Evolutionary conservation across 768 basidiomycete genomes (phyloP).

Genomic region (Cystofilobasidium macerans): DNA sequence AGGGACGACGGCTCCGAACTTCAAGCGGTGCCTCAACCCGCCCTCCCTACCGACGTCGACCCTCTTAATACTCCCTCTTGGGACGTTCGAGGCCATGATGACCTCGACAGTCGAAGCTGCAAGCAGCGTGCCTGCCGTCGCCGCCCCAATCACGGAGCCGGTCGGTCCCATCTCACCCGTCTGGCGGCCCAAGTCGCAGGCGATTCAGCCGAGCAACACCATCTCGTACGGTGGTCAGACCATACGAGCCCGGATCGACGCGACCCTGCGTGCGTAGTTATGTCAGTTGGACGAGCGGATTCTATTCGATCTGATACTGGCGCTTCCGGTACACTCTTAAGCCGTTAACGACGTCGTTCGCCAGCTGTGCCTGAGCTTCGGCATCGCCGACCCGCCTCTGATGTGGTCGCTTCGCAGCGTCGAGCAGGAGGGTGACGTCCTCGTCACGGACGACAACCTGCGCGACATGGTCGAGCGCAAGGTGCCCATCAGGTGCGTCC

Average conservation of each 20-base stretch:
- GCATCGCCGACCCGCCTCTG: constrained; percentile 5
- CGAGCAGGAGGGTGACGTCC: constrained; percentile 53
- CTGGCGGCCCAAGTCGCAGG: constrained; percentile 8
- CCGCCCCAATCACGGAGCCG: no score
- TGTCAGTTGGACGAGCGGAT: no score
- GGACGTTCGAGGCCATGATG: no score
- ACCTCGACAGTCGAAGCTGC: no score
- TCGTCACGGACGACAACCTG: constrained; percentile 80
- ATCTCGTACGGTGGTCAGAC: not conserved
- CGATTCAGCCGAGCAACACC: not conserved
- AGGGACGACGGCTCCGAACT: no score
- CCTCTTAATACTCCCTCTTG: no score
- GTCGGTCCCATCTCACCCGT: not conserved
- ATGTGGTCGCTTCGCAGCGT: constrained; percentile 12
- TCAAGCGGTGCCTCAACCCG: no score
- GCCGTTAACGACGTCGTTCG: constrained; percentile 15
- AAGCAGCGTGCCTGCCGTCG: not conserved
- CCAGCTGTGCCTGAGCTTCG: constrained; percentile 18
- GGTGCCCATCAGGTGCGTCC: constrained; percentile 61
- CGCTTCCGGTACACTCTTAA: no score
- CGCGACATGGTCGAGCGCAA: constrained; percentile 68
- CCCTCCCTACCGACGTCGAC: no score
- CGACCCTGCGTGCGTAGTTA: constrained; percentile 6
- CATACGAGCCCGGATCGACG: constrained; percentile 19
- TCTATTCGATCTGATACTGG: no score